Percentiles rank a stretch among this genome's conserved stretches.
These are phyloP conservation scores for Pascua guehoae DNA, from an alignment of 1,284 basidiomycete genomes.

Conservation along the genomic window DNA sequence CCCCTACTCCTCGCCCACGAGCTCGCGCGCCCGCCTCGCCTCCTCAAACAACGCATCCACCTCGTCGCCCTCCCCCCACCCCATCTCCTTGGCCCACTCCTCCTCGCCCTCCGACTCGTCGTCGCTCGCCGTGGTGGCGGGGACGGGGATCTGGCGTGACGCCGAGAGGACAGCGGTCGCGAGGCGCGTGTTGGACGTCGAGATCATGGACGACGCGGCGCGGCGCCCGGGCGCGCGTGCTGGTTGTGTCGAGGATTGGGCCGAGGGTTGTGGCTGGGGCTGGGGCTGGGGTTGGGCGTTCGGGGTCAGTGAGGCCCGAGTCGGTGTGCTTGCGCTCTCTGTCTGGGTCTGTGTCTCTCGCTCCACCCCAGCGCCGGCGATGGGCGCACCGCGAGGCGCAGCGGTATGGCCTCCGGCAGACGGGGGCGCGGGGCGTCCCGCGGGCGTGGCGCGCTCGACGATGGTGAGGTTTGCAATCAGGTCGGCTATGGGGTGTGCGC, in stretches of 20 bases:
- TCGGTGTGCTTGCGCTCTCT: no score
- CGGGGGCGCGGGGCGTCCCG: background rate
- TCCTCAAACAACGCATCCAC: constrained; percentile 23
- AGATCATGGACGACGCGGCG: background rate
- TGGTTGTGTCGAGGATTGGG: background rate
- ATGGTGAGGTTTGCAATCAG: constrained; percentile 9
- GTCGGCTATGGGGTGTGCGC: background rate
- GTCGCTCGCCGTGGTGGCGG: constrained; percentile 9
- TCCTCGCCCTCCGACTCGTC: constrained; percentile 21
- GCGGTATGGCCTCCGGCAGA: background rate
- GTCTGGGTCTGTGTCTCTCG: no score
- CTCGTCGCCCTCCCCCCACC: constrained; percentile 25
- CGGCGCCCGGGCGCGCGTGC: background rate
- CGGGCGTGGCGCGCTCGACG: constrained; percentile 14
- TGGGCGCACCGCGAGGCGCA: background rate
- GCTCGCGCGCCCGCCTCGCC: constrained; percentile 17
- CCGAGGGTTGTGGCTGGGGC: background rate
- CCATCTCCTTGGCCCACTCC: constrained; percentile 28
- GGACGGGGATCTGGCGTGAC: constrained; percentile 12
- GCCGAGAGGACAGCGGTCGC: constrained; percentile 16
- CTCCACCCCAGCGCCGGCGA: background rate
- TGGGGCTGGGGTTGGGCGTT: background rate
- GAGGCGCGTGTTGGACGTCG: constrained; percentile 3
- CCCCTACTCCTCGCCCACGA: constrained; percentile 2
- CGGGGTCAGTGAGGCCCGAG: no score